Conservation (phyloP, 371 early-diverging fungal genomes). For the Synchytrium microbalum region DNA sequence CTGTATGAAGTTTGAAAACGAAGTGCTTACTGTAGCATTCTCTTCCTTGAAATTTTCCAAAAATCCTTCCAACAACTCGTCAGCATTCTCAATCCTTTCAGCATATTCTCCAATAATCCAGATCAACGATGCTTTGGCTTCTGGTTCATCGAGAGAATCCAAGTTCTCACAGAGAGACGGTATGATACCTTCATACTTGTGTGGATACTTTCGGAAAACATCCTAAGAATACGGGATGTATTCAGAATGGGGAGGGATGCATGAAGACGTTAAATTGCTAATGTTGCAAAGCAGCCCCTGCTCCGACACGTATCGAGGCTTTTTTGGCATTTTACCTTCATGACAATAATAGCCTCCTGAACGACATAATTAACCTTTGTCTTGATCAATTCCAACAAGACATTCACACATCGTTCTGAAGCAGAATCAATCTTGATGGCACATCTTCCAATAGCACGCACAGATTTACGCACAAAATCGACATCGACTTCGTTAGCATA, state of each 20-base stretch:
- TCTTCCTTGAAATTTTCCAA: slow-evolving; percentile 63
- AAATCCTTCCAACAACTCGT: slow-evolving; percentile 70
- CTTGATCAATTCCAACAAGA: slow-evolving; percentile 81
- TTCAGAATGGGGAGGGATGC: slow-evolving; percentile 6
- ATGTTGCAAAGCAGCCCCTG: not conserved
- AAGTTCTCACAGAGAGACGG: slow-evolving; percentile 80
- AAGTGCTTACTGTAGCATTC: slow-evolving; percentile 38
- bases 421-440: slow-evolving; percentile 87
- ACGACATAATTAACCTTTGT: slow-evolving; percentile 85
- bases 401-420: slow-evolving; percentile 79
- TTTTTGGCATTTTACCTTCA: slow-evolving; percentile 65
- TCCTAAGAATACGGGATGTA: slow-evolving; percentile 44
- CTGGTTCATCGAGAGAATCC: slow-evolving; percentile 84
- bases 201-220: slow-evolving; percentile 89
- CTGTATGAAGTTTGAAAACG: not conserved
- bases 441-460: slow-evolving; percentile 85
- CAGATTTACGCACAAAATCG: slow-evolving; percentile 88
- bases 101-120: slow-evolving; percentile 97
- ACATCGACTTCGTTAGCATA: slow-evolving; percentile 96
- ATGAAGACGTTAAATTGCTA: not conserved
- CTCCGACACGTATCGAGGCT: too few species aligned
- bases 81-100: slow-evolving; percentile 79
- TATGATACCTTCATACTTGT: slow-evolving; percentile 78
- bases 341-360: slow-evolving; percentile 86
- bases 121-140: slow-evolving; percentile 85